Percentiles rank a stretch among this genome's conserved stretches.
Conservation (phyloP, 768 basidiomycete genomes). For the Neoboletus brunneissimus region DNA sequence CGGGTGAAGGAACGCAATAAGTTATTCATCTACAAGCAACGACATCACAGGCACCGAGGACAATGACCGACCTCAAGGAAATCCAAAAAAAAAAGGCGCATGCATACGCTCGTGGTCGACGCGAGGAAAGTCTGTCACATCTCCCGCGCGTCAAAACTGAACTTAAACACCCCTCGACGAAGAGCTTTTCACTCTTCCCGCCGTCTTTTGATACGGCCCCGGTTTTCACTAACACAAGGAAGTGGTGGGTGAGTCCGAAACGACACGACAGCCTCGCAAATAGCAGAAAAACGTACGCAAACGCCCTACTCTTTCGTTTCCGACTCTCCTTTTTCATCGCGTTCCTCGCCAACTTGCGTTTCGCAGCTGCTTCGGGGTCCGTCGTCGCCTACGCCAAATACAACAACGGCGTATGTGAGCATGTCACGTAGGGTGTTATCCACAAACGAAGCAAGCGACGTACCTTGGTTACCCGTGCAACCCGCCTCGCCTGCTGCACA, state of each 20-base stretch:
- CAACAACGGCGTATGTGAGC: neutral
- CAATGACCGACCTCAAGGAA: no score
- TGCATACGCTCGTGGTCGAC: neutral
- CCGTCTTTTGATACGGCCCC: constrained; percentile 46
- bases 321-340: constrained; percentile 78
- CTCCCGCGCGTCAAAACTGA: no score
- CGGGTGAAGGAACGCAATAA: neutral
- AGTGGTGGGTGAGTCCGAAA: neutral
- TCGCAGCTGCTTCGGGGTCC: constrained; percentile 75
- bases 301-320: constrained; percentile 67
- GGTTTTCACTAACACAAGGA: constrained; percentile 41
- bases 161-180: no score
- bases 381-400: constrained; percentile 51
- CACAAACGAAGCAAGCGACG: constrained; percentile 4
- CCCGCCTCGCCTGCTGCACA: constrained; percentile 70
- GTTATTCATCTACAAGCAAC: neutral
- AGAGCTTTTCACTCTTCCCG: constrained; percentile 33
- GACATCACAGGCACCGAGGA: no score
- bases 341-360: constrained; percentile 69
- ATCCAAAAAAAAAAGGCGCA: neutral
- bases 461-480: constrained; percentile 51
- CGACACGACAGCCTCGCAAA: neutral
- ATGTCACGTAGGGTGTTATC: neutral
- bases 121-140: no score
- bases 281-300: constrained; percentile 49